Percentiles rank a stretch among this genome's conserved stretches.
These are phyloP conservation scores for Aspergillus hiratsukae DNA, from an alignment of 2,329 filamentous ascomycete species.

Conservation along the genomic window DNA sequence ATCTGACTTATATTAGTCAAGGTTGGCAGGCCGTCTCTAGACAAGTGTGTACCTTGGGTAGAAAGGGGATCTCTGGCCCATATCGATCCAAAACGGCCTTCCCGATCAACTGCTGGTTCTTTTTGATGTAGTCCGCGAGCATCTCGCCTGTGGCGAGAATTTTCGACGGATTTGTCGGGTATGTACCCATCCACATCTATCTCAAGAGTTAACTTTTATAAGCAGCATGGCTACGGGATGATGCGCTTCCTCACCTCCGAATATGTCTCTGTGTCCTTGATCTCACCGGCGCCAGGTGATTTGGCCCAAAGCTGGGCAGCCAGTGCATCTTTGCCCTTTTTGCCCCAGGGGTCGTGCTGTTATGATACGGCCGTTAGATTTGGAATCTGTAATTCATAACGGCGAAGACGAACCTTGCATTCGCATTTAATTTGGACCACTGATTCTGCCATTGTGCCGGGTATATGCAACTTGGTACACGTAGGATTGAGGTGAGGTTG, in stretches of 20 bases:
- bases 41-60: slow-evolving; percentile 56
- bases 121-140: slow-evolving; percentile 61
- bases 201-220: neutral
- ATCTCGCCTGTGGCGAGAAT: slow-evolving; percentile 59
- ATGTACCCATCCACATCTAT: slow-evolving; percentile 71
- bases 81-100: slow-evolving; percentile 57
- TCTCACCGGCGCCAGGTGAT: slow-evolving; percentile 59
- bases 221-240: neutral
- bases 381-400: neutral
- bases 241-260: slow-evolving; percentile 45
- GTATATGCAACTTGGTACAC: neutral
- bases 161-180: slow-evolving; percentile 64
- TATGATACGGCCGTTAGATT: neutral
- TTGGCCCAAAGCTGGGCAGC: slow-evolving; percentile 62
- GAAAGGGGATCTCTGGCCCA: slow-evolving; percentile 63
- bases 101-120: slow-evolving; percentile 62
- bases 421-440: slow-evolving; percentile 52
- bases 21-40: no score
- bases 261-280: slow-evolving; percentile 62
- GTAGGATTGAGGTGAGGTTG: slow-evolving; percentile 11
- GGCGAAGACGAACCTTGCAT: slow-evolving; percentile 41
- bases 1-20: slow-evolving; percentile 41
- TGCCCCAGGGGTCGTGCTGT: slow-evolving; percentile 67
- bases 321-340: slow-evolving; percentile 60
- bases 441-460: slow-evolving; percentile 42